phyloP scores from a whole-genome alignment of 129 eudicot genomes.

The Dittrichia graveolens region DNA sequence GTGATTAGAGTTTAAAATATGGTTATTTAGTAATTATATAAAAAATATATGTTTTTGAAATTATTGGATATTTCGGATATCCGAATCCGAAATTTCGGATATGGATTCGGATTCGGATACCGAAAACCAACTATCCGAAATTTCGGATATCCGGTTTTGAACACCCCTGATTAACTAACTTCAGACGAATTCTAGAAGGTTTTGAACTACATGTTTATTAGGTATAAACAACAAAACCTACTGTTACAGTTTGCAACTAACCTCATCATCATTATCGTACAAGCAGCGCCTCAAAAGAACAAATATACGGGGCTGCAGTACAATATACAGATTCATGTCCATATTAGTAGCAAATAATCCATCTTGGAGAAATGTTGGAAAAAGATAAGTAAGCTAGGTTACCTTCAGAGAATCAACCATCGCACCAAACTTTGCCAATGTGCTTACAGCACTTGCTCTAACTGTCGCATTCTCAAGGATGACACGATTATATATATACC shows the following conservation, averaged over 20 bases:
- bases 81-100: too few relatives aligned
- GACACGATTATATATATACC: conserved; percentile 89
- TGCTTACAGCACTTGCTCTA: conserved; percentile 92
- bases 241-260: conserved; percentile 35
- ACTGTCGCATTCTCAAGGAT: conserved; percentile 98
- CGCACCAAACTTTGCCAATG: conserved; percentile 92
- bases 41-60: too few relatives aligned
- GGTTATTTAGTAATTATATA: too few relatives aligned
- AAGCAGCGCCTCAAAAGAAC: conserved; percentile 82
- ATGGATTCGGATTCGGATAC: too few relatives aligned
- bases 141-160: too few relatives aligned
- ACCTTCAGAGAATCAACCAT: conserved; percentile 84
- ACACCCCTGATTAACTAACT: too few relatives aligned
- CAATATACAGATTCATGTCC: conserved; percentile 11
- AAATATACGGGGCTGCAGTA: conserved; percentile 84
- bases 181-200: not conserved
- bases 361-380: not conserved
- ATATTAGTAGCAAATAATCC: conserved; percentile 6
- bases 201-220: not conserved
- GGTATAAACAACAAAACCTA: conserved; percentile 1
- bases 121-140: too few relatives aligned
- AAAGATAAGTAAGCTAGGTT: conserved; percentile 7
- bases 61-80: too few relatives aligned
- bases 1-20: too few relatives aligned
- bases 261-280: conserved; percentile 94